Conservation (phyloP, 2,329 filamentous ascomycete genomes). For the Raffaelea albimanens region DNA sequence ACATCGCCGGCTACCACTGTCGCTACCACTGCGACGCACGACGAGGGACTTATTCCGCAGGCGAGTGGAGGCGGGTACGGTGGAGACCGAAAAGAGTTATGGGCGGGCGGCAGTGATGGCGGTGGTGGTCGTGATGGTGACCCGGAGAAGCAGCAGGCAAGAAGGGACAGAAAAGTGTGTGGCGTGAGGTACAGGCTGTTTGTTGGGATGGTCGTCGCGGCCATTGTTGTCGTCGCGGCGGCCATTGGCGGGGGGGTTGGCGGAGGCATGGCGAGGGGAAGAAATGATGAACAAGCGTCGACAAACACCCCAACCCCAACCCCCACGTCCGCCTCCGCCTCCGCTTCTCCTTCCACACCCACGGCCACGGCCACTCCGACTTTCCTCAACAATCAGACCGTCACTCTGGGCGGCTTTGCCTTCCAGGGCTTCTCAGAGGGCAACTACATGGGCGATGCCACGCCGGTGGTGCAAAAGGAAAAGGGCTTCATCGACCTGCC, state of each 20-base stretch:
- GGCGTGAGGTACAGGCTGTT: not conserved
- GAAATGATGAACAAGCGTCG: not conserved
- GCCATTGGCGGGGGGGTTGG: constrained; percentile 17
- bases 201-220: not conserved
- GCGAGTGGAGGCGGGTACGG: too few relatives aligned
- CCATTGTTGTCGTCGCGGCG: constrained; percentile 12
- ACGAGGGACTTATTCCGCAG: too few relatives aligned
- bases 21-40: too few relatives aligned
- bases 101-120: too few relatives aligned
- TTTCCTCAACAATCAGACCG: too few relatives aligned
- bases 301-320: too few relatives aligned
- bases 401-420: constrained; percentile 9
- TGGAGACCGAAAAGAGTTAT: too few relatives aligned
- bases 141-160: too few relatives aligned
- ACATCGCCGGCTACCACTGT: too few relatives aligned
- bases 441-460: constrained; percentile 16
- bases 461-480: constrained; percentile 13
- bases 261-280: constrained; percentile 7
- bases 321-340: not conserved
- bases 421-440: constrained; percentile 22
- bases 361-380: not conserved
- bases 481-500: constrained; percentile 17
- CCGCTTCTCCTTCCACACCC: not conserved
- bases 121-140: too few relatives aligned
- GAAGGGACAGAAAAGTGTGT: too few relatives aligned